Conservation (phyloP, 176 grass and related monocot genomes). For the Triticum urartu region DNA sequence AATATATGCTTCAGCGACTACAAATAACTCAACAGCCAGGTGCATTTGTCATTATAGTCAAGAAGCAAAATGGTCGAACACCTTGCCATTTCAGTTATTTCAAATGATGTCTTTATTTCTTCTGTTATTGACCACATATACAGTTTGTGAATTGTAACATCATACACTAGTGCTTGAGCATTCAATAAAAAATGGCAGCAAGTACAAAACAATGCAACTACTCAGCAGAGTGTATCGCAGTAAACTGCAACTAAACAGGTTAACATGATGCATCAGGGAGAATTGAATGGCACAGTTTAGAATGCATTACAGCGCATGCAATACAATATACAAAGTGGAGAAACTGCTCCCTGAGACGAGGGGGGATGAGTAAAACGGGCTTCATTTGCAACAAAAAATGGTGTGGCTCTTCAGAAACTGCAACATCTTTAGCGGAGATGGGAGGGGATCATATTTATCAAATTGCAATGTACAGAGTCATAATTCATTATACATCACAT, state of each 20-base stretch:
- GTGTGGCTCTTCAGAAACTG: neutral
- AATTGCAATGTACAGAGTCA: neutral
- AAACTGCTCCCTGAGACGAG: neutral
- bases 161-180: neutral
- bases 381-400: neutral
- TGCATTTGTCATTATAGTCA: neutral
- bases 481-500: neutral
- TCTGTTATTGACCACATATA: neutral
- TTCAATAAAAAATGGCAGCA: neutral
- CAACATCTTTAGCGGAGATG: neutral
- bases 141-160: neutral
- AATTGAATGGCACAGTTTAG: neutral
- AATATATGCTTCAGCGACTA: neutral
- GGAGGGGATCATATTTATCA: neutral
- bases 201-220: neutral
- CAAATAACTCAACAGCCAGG: neutral
- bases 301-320: neutral
- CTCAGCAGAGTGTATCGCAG: neutral
- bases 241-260: neutral
- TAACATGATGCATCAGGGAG: neutral
- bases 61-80: neutral
- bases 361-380: neutral
- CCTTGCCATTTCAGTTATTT: neutral
- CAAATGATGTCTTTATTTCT: neutral
- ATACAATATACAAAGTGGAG: neutral